Conservation (phyloP, 1,284 basidiomycete genomes). For the Termitomyces sp. region DNA sequence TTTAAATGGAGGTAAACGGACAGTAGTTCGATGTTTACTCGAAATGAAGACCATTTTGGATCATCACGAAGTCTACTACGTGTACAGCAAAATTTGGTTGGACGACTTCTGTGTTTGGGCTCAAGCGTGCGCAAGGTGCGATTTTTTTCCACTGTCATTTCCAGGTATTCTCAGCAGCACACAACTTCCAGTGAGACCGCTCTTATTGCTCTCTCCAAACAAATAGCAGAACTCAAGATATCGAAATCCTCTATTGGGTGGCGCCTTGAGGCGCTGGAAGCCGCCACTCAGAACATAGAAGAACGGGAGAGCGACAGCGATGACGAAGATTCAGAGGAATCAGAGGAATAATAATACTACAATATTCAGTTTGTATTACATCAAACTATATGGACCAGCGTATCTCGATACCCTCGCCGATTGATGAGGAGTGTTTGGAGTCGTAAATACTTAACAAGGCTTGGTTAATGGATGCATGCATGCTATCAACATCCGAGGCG, state of each 20-base stretch:
- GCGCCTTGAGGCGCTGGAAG: conserved; percentile 65
- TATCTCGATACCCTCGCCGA: not conserved
- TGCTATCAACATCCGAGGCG: not conserved
- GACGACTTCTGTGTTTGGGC: conserved; percentile 77
- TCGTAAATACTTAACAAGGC: not conserved
- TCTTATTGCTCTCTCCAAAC: conserved; percentile 40
- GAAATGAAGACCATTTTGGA: conserved; percentile 68
- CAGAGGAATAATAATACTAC: conserved; percentile 7
- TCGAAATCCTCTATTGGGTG: conserved; percentile 58
- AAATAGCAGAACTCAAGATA: conserved; percentile 36
- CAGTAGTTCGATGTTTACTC: conserved; percentile 56
- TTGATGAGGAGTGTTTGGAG: not conserved
- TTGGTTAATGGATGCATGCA: not conserved
- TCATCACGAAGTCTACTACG: conserved; percentile 76
- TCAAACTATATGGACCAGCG: not conserved
- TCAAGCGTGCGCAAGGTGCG: conserved; percentile 51
- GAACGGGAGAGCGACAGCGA: conserved; percentile 50
- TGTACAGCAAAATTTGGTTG: conserved; percentile 78
- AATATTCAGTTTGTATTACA: not conserved
- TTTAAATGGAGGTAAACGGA: conserved; percentile 54
- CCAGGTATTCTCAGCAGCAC: not conserved
- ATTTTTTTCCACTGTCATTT: conserved; percentile 24
- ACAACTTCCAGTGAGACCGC: conserved; percentile 45
- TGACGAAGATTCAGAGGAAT: conserved; percentile 37
- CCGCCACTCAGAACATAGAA: conserved; percentile 36